Conservation (phyloP, 2,329 filamentous ascomycete species). For the Phaeosphaeria sp. region DNA sequence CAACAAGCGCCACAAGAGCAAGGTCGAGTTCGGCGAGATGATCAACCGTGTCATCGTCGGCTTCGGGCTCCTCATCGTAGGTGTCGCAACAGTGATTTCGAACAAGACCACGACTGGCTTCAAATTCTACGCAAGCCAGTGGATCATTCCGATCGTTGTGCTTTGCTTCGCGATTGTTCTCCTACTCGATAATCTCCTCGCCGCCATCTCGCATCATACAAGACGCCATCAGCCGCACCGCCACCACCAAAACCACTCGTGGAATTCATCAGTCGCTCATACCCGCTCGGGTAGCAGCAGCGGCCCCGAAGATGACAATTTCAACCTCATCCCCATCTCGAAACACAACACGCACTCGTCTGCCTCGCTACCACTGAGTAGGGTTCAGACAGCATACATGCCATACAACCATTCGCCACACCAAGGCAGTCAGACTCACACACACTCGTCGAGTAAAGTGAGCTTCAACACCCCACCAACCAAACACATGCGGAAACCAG, state of each 20-base stretch:
- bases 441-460: background rate
- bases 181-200: constrained; percentile 22
- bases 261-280: constrained; percentile 7
- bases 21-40: constrained; percentile 38
- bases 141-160: constrained; percentile 31
- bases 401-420: constrained; percentile 12
- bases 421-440: background rate
- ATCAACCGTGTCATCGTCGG: constrained; percentile 32
- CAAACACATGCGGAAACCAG: background rate
- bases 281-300: background rate
- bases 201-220: constrained; percentile 16
- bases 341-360: constrained; percentile 6
- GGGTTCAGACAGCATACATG: constrained; percentile 9
- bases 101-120: constrained; percentile 28
- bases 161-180: constrained; percentile 23
- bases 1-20: constrained; percentile 45
- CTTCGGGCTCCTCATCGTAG: constrained; percentile 27
- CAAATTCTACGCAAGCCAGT: constrained; percentile 29
- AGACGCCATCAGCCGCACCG: constrained; percentile 5
- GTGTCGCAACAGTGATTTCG: constrained; percentile 22
- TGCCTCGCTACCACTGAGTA: constrained; percentile 1
- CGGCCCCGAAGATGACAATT: constrained; percentile 5
- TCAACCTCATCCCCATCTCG: constrained; percentile 9
- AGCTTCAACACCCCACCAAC: background rate
- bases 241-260: constrained; percentile 12